These are phyloP conservation scores for Blepharisma japonicum DNA, from an alignment of 73 alveolate genomes.

Conservation along the genomic window DNA sequence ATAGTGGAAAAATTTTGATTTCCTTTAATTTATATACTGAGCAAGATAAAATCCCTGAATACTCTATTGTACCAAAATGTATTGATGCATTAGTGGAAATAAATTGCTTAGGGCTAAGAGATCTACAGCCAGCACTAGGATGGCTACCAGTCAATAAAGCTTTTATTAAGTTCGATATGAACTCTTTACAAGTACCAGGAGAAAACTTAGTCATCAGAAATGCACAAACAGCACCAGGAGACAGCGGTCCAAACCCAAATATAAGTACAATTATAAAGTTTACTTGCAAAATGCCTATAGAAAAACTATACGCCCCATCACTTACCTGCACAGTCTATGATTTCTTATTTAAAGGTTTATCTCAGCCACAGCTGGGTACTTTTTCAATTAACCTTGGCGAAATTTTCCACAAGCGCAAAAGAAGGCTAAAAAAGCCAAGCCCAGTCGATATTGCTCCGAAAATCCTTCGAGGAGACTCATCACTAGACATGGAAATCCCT, in stretches of 20 bases:
- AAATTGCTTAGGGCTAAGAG: conserved; percentile 77
- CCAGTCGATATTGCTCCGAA: neutral
- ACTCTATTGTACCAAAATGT: neutral
- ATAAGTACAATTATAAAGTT: conserved; percentile 74
- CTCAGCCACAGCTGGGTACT: conserved; percentile 75
- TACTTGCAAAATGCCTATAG: conserved; percentile 68
- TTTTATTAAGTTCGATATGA: conserved; percentile 68
- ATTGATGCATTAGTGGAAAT: conserved; percentile 42
- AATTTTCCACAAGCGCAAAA: conserved; percentile 9
- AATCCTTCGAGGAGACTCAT: neutral
- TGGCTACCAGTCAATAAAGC: conserved; percentile 80
- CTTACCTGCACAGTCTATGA: conserved; percentile 82
- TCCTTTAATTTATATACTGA: neutral
- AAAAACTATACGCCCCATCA: conserved; percentile 74
- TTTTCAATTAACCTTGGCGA: conserved; percentile 63
- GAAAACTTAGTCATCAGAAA: conserved; percentile 52
- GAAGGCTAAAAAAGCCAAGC: neutral
- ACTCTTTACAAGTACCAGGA: conserved; percentile 74
- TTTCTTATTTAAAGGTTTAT: conserved; percentile 70
- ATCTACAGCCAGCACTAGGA: conserved; percentile 63
- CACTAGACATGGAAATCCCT: conserved; percentile 12
- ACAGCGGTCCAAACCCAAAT: conserved; percentile 80
- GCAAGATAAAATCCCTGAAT: neutral
- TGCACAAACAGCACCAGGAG: conserved; percentile 69
- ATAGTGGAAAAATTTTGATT: neutral